Evolutionary conservation across 2,329 filamentous ascomycete species (phyloP), one percentile per base, ranked within the genome.

Genomic region (Fusarium pseudograminearum): DNA sequence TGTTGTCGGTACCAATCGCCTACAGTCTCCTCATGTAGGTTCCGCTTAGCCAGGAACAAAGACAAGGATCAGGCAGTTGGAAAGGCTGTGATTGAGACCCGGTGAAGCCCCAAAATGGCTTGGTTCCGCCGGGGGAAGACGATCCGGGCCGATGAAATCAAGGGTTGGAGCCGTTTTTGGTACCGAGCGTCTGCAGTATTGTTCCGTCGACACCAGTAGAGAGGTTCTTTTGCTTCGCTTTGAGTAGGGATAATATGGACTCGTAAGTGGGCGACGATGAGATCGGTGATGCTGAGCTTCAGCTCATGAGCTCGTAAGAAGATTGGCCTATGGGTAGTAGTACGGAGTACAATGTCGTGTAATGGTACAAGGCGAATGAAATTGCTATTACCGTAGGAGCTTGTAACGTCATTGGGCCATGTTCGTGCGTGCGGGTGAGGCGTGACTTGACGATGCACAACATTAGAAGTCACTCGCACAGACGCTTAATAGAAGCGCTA

Each of bases 61-160:
- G 53, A 51, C 61, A 41, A 34, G 66, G 66, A 66, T 69, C 44
- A 52, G 24, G 44, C 36, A 36, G 52, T 59, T 53, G 47, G 54
- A 66, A 66, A 34, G 15, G 18, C 50, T 48, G 22, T 48, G 54
- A 28, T 31, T 31, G 44, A 46, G 54, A 55, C 67, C 67, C 57
- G 67, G 61, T 42, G 55, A 50, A 45, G 53, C 45, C 64, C 67
- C 26, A 52, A 70, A 58, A 61, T 50, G 59, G 59, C 41, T 65
- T 61, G 70, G 70, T 60, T 50, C 62, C 60, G 67, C 69, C 69
- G 64, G 72, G 67, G 72, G 72, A 74, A 74, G 70, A 54, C 70
- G 72, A 74, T 73, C 72, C 72, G 72, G 72, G 61, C 72, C 72
- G 72, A 73, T 73, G 70, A 52, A 71, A 46, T 67, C 65, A 59